Evolutionary conservation across 371 early-diverging fungal genomes (phyloP).

Genomic region (Syncephalastrum monosporum): DNA sequence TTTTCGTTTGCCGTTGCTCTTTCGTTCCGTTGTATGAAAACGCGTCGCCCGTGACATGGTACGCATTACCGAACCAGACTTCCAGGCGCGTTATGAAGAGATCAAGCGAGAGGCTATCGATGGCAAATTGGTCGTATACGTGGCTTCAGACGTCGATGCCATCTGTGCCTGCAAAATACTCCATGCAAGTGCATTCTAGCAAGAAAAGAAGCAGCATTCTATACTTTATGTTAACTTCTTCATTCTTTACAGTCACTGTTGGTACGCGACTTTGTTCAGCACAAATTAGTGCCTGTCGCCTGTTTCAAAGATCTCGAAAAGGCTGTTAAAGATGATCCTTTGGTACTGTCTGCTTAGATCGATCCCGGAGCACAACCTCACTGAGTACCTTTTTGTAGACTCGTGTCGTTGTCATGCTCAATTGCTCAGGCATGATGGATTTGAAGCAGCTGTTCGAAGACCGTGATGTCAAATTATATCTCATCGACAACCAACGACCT

Average conservation of each 20-base stretch:
- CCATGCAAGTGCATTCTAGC: constrained; percentile 44
- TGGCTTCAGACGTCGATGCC: constrained; percentile 81
- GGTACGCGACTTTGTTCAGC: constrained; percentile 71
- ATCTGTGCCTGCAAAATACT: constrained; percentile 85
- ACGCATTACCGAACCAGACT: constrained; percentile 33
- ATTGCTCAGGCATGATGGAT: constrained; percentile 84
- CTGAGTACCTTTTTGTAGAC: constrained; percentile 38
- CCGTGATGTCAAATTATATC: constrained; percentile 62
- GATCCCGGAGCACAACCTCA: not conserved
- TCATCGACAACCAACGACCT: constrained; percentile 90
- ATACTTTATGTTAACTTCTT: too few relatives aligned
- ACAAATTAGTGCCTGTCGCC: constrained; percentile 78
- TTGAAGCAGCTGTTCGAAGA: constrained; percentile 63
- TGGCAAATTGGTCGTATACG: constrained; percentile 69
- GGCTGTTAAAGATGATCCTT: constrained; percentile 38
- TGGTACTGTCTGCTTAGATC: not conserved
- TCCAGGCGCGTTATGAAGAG: constrained; percentile 45
- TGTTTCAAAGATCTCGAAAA: constrained; percentile 66
- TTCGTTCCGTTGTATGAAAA: too few relatives aligned
- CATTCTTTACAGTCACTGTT: constrained; percentile 52
- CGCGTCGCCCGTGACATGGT: constrained; percentile 31
- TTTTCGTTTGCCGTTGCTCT: too few relatives aligned
- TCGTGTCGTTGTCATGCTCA: constrained; percentile 77
- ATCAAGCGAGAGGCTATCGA: constrained; percentile 45
- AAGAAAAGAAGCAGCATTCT: not conserved